Percentiles rank a stretch among this genome's conserved stretches.
Evolutionary conservation across 2,329 filamentous ascomycete genomes (phyloP).

Genomic region (Cercospora nicotianae): DNA sequence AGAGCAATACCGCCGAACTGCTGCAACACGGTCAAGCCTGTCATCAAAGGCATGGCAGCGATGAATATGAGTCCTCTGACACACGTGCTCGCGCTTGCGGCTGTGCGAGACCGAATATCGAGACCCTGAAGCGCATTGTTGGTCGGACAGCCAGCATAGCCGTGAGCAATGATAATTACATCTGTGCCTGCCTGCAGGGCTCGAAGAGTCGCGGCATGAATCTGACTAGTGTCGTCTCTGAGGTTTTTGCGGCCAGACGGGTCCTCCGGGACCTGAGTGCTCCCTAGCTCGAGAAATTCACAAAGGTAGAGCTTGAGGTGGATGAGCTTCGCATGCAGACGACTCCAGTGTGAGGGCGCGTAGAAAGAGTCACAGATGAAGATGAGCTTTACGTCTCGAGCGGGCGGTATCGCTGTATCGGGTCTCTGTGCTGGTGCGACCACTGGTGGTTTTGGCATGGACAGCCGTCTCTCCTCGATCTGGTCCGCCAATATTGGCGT

Average conservation of each 20-base stretch:
- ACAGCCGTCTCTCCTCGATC: neutral
- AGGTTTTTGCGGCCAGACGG: neutral
- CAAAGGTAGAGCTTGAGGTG: neutral
- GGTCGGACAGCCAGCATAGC: slow-evolving; percentile 32
- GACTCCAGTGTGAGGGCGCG: neutral
- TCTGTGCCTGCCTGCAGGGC: slow-evolving; percentile 28
- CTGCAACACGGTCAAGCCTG: slow-evolving; percentile 14
- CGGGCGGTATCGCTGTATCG: neutral
- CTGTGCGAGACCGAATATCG: slow-evolving; percentile 1
- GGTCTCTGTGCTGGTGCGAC: neutral
- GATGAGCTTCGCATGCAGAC: neutral
- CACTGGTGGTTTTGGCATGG: neutral
- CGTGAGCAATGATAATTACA: slow-evolving; percentile 34
- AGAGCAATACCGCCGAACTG: slow-evolving; percentile 15
- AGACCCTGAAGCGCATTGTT: slow-evolving; percentile 29
- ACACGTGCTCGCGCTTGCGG: slow-evolving; percentile 14
- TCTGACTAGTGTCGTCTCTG: neutral
- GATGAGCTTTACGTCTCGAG: neutral
- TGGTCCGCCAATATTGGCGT: neutral
- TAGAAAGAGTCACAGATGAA: neutral
- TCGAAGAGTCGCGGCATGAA: neutral
- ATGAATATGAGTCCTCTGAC: slow-evolving; percentile 23
- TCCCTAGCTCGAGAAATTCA: neutral
- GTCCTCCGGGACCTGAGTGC: neutral
- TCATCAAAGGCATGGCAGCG: slow-evolving; percentile 12